These are phyloP conservation scores for Tilletia caries DNA, from an alignment of 1,284 basidiomycete genomes.

Conservation along the genomic window DNA sequence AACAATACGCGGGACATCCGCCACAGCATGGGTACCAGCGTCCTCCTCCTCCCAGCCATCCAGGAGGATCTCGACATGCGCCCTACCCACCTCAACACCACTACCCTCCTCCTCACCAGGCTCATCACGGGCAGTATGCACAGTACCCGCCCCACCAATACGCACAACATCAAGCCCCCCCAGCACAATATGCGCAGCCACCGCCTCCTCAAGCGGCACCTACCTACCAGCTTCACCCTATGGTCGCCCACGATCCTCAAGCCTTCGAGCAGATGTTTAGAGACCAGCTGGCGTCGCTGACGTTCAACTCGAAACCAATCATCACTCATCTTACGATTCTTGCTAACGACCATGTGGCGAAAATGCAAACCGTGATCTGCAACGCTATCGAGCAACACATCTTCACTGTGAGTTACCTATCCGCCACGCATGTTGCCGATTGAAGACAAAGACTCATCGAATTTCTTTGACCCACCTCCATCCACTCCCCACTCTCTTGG, in stretches of 20 bases:
- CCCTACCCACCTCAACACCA: constrained; percentile 1
- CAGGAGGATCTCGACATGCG: neutral
- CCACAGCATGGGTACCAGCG: neutral
- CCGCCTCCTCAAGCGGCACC: neutral
- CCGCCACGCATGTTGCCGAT: too few species aligned
- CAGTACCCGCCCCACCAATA: neutral
- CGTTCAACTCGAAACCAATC: constrained; percentile 90
- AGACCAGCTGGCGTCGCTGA: constrained; percentile 74
- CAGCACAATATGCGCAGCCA: neutral
- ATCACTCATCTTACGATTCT: constrained; percentile 93
- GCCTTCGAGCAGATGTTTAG: constrained; percentile 65
- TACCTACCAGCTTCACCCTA: constrained; percentile 5
- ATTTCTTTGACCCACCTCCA: neutral
- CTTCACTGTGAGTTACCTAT: constrained; percentile 58
- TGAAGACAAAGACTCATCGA: too few species aligned
- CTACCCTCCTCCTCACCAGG: too few species aligned
- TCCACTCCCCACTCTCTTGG: too few species aligned
- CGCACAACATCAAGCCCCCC: neutral
- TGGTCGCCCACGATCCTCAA: constrained; percentile 58
- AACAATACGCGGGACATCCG: neutral
- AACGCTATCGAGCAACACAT: constrained; percentile 86
- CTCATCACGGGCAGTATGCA: neutral
- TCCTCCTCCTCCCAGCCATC: neutral
- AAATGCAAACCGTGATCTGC: constrained; percentile 74
- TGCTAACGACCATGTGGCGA: constrained; percentile 77